Evolutionary conservation across 306 rosid genomes (phyloP), one percentile per base, ranked within the genome.

Genomic region (Spatholobus suberectus): DNA sequence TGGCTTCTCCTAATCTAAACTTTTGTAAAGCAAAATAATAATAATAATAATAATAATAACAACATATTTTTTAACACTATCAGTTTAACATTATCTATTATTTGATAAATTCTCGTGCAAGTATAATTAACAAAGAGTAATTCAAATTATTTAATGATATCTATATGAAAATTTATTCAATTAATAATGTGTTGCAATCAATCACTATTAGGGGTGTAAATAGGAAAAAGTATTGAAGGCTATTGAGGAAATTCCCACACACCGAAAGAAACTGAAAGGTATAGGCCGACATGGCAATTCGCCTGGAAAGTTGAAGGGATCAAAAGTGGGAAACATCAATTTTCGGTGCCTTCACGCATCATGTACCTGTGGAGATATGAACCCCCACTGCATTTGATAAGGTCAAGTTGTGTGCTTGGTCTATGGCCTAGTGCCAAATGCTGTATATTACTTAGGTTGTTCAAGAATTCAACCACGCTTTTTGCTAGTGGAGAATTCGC

Each of bases 401-500:
- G 83, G 73, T 73, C 81, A 71, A 77, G 44, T 49, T 49, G 37
- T 67, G 77, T 72, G 13, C 72, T 51, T 81, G 83, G 73, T 72
- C 51, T 23, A 67, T 9, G 35, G 74, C 44, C 18, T 21, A 85
- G 58, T 76, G 72, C 18, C 11, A 23, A 46, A 38, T 68, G 61
- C 17, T 49, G 46, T 29, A 3, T 68, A 6, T 10, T 38, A 7
- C 69, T 41, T 3, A 32, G 8, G 3, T 68, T n/a, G 4, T 35
- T 74, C n/a, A 69, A 47, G 6, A 58, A 4, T 49, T 68, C 58
- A 75, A 15, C 21, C 35, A 37, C 69, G 52, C 74, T 54, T 65
- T 84, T 73, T n/a, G 73, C 34, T 49, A 73, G 77, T 79, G 84
- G 84, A 73, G 77, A 79, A 69, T 57, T 57, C 71, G 62, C 87